These are phyloP conservation scores for Pharus latifolius DNA, from an alignment of 176 grass and related monocot genomes.

Conservation along the genomic window DNA sequence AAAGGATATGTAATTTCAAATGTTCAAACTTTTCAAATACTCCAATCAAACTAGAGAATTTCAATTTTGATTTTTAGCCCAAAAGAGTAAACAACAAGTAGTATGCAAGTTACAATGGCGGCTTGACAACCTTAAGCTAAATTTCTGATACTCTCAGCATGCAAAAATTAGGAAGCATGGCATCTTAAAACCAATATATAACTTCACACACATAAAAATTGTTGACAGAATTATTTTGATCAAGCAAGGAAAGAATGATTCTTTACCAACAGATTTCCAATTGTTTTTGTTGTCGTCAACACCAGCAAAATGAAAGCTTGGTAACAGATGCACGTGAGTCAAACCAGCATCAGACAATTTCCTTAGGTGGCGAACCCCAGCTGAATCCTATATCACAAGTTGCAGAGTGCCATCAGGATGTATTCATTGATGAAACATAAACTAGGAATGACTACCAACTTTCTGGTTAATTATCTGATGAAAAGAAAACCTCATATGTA, in stretches of 20 bases:
- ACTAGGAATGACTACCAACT: background rate
- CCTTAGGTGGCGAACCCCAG: constrained; percentile 48
- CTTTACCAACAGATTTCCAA: constrained; percentile 73
- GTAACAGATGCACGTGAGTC: constrained; percentile 86
- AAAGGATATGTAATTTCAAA: background rate
- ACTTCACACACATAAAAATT: too few relatives aligned
- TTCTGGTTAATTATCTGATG: background rate
- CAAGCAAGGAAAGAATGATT: background rate
- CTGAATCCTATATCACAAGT: constrained; percentile 53
- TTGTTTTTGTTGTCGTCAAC: constrained; percentile 75
- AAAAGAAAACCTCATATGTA: constrained; percentile 50
- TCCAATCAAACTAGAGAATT: background rate
- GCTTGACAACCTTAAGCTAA: background rate
- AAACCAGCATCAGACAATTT: constrained; percentile 72
- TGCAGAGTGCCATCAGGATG: constrained; percentile 6
- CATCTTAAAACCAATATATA: too few relatives aligned
- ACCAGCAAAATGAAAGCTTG: constrained; percentile 80
- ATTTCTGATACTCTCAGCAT: background rate
- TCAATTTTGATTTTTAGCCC: background rate
- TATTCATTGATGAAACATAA: background rate
- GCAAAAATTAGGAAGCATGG: too few relatives aligned
- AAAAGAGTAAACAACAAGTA: background rate
- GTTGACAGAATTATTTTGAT: too few relatives aligned
- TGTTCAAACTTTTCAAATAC: background rate
- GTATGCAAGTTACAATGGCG: background rate